Conservation (phyloP, 768 basidiomycete genomes). For the Chalciporus chontae region DNA sequence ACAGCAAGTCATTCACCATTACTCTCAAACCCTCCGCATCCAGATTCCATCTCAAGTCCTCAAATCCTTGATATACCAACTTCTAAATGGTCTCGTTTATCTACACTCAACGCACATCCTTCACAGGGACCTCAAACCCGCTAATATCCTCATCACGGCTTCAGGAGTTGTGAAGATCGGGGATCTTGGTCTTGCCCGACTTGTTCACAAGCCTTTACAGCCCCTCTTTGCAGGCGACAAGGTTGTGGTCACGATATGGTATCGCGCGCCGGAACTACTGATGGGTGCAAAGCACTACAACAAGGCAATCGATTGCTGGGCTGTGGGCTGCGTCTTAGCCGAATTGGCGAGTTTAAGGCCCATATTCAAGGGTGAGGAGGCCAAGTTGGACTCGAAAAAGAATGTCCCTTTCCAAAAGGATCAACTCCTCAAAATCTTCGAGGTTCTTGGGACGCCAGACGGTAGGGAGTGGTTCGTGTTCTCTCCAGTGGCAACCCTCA, state of each 20-base stretch:
- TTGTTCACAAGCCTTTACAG: constrained; percentile 89
- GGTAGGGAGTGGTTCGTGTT: constrained; percentile 39
- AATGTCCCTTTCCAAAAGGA: constrained; percentile 96
- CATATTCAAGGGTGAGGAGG: constrained; percentile 99
- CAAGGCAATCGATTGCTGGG: constrained; percentile 95
- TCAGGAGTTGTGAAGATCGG: constrained; percentile 93
- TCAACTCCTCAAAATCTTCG: constrained; percentile 94
- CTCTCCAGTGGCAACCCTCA: not conserved
- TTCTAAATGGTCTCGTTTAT: constrained; percentile 90
- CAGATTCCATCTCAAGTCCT: constrained; percentile 75
- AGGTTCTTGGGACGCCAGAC: constrained; percentile 86
- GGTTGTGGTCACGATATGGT: constrained; percentile 99
- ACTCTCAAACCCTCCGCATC: constrained; percentile 83
- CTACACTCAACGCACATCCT: constrained; percentile 93
- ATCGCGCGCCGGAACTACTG: constrained; percentile 93
- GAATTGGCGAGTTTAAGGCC: constrained; percentile 91
- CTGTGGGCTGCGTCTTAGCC: constrained; percentile 95
- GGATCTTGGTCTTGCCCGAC: constrained; percentile 91
- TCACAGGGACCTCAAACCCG: constrained; percentile 97
- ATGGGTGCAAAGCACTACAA: constrained; percentile 98
- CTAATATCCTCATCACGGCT: constrained; percentile 94
- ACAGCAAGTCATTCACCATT: constrained; percentile 98
- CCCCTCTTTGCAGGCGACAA: constrained; percentile 93
- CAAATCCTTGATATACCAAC: constrained; percentile 91
- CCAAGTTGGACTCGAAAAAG: constrained; percentile 95